Evolutionary conservation across 352 stramenopile genomes (phyloP).

Genomic region (Ophiocytium majus): DNA sequence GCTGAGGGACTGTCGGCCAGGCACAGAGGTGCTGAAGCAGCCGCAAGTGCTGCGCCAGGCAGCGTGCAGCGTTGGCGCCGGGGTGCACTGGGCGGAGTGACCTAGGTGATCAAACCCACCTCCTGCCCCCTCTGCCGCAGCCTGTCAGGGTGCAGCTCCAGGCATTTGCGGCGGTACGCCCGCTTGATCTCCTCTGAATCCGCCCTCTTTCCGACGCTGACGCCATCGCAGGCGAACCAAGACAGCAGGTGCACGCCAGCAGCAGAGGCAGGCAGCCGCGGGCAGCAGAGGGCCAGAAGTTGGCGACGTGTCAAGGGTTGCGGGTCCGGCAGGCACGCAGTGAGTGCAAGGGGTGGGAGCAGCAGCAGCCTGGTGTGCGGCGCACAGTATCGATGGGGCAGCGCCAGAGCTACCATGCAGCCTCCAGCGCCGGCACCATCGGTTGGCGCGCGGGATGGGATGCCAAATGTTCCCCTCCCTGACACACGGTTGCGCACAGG

Average conservation of each 20-base stretch:
- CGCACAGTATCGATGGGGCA: background rate
- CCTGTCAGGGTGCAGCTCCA: conserved; percentile 57
- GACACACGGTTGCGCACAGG: no score
- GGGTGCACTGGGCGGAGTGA: no score
- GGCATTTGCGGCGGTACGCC: conserved; percentile 54
- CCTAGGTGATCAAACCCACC: no score
- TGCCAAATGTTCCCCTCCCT: background rate
- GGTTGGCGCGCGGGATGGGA: background rate
- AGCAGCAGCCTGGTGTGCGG: background rate
- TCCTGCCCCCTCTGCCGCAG: conserved; percentile 51
- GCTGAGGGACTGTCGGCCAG: no score
- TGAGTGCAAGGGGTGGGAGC: no score
- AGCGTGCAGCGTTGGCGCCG: no score
- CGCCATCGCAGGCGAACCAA: background rate
- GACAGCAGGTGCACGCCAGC: background rate
- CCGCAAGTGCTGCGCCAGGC: no score
- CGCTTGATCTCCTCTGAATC: conserved; percentile 53
- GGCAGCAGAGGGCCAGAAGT: background rate
- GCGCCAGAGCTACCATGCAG: background rate
- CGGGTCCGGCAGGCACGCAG: no score
- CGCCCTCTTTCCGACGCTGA: conserved; percentile 24
- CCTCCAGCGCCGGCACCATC: background rate
- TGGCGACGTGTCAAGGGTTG: background rate
- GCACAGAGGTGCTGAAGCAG: no score
- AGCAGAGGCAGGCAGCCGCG: background rate